Conservation (phyloP, 352 stramenopile species). For the Saprolegnia diclina region DNA sequence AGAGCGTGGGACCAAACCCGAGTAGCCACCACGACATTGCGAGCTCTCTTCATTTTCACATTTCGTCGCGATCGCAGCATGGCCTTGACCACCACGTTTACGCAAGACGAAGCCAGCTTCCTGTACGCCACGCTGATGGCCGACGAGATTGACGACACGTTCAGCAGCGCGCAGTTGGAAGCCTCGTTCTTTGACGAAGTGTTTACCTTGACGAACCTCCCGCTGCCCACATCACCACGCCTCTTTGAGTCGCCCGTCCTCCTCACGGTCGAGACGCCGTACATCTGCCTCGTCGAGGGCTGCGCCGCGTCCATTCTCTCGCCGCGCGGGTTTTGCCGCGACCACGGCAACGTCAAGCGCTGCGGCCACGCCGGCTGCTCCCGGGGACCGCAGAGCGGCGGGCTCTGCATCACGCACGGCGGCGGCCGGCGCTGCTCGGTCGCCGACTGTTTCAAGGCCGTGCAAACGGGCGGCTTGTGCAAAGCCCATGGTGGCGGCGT, state of each 20-base stretch:
- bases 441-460: slow-evolving; percentile 51
- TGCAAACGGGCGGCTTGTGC: slow-evolving; percentile 72
- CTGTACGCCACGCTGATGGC: background rate
- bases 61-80: no score
- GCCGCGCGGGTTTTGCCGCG: slow-evolving; percentile 42
- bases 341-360: slow-evolving; percentile 69
- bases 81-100: background rate
- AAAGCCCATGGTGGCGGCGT: slow-evolving; percentile 81
- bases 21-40: no score
- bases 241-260: no score
- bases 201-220: background rate
- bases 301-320: background rate
- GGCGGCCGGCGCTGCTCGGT: slow-evolving; percentile 73
- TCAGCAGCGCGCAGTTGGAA: background rate
- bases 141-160: background rate
- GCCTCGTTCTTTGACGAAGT: background rate
- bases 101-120: slow-evolving; percentile 4
- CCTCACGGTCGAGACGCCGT: background rate
- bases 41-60: no score
- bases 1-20: no score
- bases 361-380: slow-evolving; percentile 67
- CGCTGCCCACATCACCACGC: background rate
- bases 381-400: slow-evolving; percentile 74
- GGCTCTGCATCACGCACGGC: slow-evolving; percentile 77
- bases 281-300: background rate